Evolutionary conservation across 2,329 filamentous ascomycete genomes (phyloP).

Genomic region (Penicillium thymicola): DNA sequence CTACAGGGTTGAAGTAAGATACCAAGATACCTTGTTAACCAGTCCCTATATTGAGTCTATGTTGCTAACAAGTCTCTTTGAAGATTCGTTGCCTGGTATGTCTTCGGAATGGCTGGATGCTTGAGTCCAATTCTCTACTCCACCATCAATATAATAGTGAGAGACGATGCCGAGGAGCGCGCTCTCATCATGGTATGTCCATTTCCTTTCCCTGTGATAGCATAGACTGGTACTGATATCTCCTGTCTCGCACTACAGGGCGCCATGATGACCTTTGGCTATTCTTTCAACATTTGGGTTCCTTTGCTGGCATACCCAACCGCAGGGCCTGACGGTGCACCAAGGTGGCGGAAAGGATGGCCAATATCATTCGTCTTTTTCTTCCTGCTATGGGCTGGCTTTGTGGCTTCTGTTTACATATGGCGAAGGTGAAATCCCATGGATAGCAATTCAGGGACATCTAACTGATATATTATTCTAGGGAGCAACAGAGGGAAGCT

Average conservation of each 20-base stretch:
- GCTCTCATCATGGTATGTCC: conserved; percentile 32
- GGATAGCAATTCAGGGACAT: neutral
- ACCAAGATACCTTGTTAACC: neutral
- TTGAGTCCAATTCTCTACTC: conserved; percentile 45
- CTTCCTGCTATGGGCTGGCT: conserved; percentile 42
- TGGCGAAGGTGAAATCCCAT: conserved; percentile 14
- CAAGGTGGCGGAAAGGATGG: conserved; percentile 50
- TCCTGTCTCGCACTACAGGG: conserved; percentile 26
- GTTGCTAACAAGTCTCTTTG: neutral
- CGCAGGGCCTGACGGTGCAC: conserved; percentile 42
- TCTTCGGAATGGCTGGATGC: conserved; percentile 41
- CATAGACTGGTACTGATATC: neutral
- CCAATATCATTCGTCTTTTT: conserved; percentile 49
- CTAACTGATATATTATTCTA: neutral
- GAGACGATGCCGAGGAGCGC: conserved; percentile 40
- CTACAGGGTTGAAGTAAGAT: conserved; percentile 45
- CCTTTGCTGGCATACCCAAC: conserved; percentile 45
- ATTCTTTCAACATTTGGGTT: conserved; percentile 48
- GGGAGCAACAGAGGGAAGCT: conserved; percentile 9
- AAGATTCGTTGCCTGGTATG: conserved; percentile 45
- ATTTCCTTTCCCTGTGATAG: neutral
- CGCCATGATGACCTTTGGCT: conserved; percentile 49
- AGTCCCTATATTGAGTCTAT: neutral
- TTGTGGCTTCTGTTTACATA: conserved; percentile 21
- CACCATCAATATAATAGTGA: conserved; percentile 45